phyloP scores from a whole-genome alignment of 1,139 yeast genomes.

The Insectozyma bohioensis region DNA sequence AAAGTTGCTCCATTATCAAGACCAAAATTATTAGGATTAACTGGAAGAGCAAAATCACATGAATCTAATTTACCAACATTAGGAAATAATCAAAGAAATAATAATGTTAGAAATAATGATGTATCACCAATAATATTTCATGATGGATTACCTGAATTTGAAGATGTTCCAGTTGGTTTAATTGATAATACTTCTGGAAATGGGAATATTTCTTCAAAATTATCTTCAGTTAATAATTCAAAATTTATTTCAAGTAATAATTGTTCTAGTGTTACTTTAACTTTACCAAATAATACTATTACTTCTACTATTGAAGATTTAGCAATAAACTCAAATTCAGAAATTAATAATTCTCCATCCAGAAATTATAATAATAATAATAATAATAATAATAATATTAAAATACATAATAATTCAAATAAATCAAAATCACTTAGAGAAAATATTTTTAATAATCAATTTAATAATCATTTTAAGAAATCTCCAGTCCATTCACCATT shows the following conservation, averaged over 20 bases:
- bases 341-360: slow-evolving; percentile 14
- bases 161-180: slow-evolving; percentile 44
- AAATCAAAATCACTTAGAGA: slow-evolving; percentile 11
- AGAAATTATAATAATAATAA: slow-evolving; percentile 6
- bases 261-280: slow-evolving; percentile 23
- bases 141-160: slow-evolving; percentile 36
- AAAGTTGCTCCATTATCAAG: slow-evolving; percentile 36
- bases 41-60: slow-evolving; percentile 43
- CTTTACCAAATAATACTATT: too few species aligned
- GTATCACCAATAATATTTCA: slow-evolving; percentile 29
- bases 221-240: slow-evolving; percentile 4
- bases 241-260: slow-evolving; percentile 15
- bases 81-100: slow-evolving; percentile 10
- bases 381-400: slow-evolving; percentile 6
- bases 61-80: slow-evolving; percentile 41
- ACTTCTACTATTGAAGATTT: too few species aligned
- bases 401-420: background rate
- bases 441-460: slow-evolving; percentile 22
- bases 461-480: slow-evolving; percentile 48
- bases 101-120: slow-evolving; percentile 13
- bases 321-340: slow-evolving; percentile 13
- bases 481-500: slow-evolving; percentile 39
- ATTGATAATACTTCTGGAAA: slow-evolving; percentile 22
- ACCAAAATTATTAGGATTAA: slow-evolving; percentile 37
- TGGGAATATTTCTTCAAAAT: too few species aligned